phyloP scores from a whole-genome alignment of 192 early-diverging fungal species.

The Dimargaris cristalligena region DNA sequence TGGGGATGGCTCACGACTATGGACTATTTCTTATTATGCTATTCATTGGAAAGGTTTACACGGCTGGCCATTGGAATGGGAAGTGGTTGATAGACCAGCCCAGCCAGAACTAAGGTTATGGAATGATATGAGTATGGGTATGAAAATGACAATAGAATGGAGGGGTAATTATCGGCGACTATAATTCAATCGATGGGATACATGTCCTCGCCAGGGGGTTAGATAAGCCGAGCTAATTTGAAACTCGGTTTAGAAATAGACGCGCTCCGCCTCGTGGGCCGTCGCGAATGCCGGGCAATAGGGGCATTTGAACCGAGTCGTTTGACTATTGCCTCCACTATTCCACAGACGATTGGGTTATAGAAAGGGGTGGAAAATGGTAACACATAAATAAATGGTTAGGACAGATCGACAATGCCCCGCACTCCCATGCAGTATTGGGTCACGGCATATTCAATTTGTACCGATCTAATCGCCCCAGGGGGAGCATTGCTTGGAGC shows the following conservation, averaged over 20 bases:
- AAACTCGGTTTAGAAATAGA: conserved; percentile 25
- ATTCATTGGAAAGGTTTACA: too few species aligned
- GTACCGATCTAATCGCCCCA: too few species aligned
- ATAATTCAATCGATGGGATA: too few species aligned
- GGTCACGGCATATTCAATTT: too few species aligned
- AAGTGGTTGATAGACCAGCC: neutral
- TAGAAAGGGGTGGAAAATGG: too few species aligned
- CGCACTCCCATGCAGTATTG: too few species aligned
- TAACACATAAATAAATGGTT: too few species aligned
- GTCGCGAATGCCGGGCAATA: conserved; percentile 86
- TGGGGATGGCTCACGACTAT: too few species aligned
- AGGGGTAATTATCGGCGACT: neutral
- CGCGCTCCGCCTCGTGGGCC: conserved; percentile 52
- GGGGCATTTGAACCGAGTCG: conserved; percentile 77
- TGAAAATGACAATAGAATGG: neutral
- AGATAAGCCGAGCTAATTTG: neutral
- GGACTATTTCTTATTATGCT: too few species aligned
- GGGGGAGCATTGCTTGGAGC: too few species aligned
- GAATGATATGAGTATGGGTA: neutral
- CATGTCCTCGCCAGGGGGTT: neutral
- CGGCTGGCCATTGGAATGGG: neutral
- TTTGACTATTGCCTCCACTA: conserved; percentile 10
- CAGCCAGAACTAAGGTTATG: neutral
- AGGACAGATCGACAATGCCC: too few species aligned
- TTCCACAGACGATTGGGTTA: too few species aligned